Percentiles rank a stretch among this genome's conserved stretches.
These are phyloP conservation scores for Boletus subluridellus DNA, from an alignment of 1,284 basidiomycete genomes.

Conservation along the genomic window DNA sequence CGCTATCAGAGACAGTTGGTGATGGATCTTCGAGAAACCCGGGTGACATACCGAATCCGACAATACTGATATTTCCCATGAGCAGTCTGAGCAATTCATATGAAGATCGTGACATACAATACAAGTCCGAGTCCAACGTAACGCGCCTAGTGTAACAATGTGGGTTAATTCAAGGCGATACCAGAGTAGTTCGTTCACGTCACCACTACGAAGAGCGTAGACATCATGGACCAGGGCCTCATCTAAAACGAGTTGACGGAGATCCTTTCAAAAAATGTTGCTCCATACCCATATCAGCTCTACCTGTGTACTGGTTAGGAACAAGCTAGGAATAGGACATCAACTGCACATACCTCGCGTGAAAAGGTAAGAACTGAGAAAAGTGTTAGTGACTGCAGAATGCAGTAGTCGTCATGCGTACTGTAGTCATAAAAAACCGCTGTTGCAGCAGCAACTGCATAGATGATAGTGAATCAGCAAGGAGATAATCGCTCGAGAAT, in stretches of 20 bases:
- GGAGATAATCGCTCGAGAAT: too few relatives aligned
- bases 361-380: too few relatives aligned
- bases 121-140: neutral
- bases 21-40: neutral
- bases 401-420: too few relatives aligned
- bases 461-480: too few relatives aligned
- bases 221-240: neutral
- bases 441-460: too few relatives aligned
- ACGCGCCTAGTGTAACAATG: neutral
- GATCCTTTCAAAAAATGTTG: too few relatives aligned
- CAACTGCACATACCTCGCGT: too few relatives aligned
- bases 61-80: neutral
- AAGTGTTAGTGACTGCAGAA: too few relatives aligned
- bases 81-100: neutral
- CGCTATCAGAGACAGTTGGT: neutral
- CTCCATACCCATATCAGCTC: too few relatives aligned
- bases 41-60: neutral
- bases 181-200: neutral
- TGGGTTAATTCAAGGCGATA: neutral
- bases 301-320: too few relatives aligned
- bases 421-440: too few relatives aligned
- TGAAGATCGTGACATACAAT: neutral
- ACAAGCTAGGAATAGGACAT: too few relatives aligned
- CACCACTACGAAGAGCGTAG: neutral
- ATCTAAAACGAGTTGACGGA: neutral